Percentiles rank a stretch among this genome's conserved stretches.
phyloP scores from a whole-genome alignment of 352 stramenopile species.

The Globisporangium perplexum region DNA sequence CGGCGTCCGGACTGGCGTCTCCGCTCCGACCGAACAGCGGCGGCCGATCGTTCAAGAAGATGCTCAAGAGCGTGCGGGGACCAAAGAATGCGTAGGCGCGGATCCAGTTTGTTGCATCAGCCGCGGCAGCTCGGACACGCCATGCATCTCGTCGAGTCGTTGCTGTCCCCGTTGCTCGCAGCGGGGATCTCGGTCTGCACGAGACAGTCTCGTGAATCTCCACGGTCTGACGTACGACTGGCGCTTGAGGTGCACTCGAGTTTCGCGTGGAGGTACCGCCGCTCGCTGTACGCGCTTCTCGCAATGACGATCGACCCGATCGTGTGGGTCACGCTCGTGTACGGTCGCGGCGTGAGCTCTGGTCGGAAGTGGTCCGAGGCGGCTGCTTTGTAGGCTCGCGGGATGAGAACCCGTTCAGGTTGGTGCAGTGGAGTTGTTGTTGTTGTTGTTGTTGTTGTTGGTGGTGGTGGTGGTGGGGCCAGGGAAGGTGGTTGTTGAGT shows the following conservation, averaged over 20 bases:
- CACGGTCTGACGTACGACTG: neutral
- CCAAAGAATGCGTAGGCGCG: constrained; percentile 50
- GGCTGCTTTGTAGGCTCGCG: constrained; percentile 25
- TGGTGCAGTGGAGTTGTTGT: neutral
- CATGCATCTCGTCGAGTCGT: neutral
- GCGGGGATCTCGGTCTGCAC: constrained; percentile 16
- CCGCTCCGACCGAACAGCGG: constrained; percentile 3
- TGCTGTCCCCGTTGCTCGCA: neutral
- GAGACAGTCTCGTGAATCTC: constrained; percentile 3
- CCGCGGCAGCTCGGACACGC: neutral
- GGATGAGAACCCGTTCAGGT: constrained; percentile 21
- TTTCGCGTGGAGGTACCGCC: constrained; percentile 12
- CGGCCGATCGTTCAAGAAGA: constrained; percentile 51
- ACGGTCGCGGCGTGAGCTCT: constrained; percentile 25
- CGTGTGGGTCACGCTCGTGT: constrained; percentile 25
- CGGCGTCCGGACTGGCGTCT: constrained; percentile 8
- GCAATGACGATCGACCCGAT: constrained; percentile 27
- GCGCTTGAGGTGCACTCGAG: constrained; percentile 5
- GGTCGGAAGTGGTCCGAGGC: constrained; percentile 38
- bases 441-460: too few relatives aligned
- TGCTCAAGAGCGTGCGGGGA: constrained; percentile 70
- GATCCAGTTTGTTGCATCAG: neutral
- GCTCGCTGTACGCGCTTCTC: constrained; percentile 18
- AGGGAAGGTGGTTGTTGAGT: too few relatives aligned
- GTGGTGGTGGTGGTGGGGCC: constrained; percentile 3